Evolutionary conservation across 495 filamentous ascomycete species (phyloP).

Genomic region (Elasticomyces elasticus): DNA sequence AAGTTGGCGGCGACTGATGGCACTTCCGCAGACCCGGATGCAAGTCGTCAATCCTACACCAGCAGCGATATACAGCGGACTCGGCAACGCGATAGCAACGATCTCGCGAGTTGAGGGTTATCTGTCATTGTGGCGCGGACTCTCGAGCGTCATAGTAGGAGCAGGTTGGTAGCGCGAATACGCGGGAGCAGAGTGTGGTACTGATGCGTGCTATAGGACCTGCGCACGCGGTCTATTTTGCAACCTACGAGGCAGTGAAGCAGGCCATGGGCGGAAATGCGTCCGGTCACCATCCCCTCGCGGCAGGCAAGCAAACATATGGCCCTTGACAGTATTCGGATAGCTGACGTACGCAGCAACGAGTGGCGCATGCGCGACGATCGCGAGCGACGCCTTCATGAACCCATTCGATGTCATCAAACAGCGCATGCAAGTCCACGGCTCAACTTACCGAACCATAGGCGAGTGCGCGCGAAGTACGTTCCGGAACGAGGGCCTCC

Average conservation of each 20-base stretch:
- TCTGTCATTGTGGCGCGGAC: conserved; percentile 86
- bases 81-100: conserved; percentile 82
- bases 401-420: conserved; percentile 99
- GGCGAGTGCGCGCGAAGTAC: conserved; percentile 74
- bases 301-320: conserved; percentile 55
- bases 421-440: conserved; percentile 96
- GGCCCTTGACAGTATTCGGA: neutral
- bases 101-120: conserved; percentile 85
- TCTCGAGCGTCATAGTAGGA: conserved; percentile 91
- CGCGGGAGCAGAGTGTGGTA: neutral
- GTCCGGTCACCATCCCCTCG: conserved; percentile 82
- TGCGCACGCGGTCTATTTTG: conserved; percentile 96
- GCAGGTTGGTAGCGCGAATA: conserved; percentile 49
- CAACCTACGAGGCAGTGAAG: conserved; percentile 94
- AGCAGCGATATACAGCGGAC: conserved; percentile 77
- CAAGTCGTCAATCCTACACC: conserved; percentile 85
- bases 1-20: conserved; percentile 1
- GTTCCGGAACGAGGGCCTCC: conserved; percentile 76
- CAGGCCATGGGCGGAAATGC: conserved; percentile 88
- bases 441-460: conserved; percentile 80
- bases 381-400: conserved; percentile 96
- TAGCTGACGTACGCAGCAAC: conserved; percentile 47
- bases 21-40: conserved; percentile 70
- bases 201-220: conserved; percentile 49
- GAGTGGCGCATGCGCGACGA: conserved; percentile 88